phyloP scores from a whole-genome alignment of 2,329 filamentous ascomycete genomes.

The Fusarium buxicola region DNA sequence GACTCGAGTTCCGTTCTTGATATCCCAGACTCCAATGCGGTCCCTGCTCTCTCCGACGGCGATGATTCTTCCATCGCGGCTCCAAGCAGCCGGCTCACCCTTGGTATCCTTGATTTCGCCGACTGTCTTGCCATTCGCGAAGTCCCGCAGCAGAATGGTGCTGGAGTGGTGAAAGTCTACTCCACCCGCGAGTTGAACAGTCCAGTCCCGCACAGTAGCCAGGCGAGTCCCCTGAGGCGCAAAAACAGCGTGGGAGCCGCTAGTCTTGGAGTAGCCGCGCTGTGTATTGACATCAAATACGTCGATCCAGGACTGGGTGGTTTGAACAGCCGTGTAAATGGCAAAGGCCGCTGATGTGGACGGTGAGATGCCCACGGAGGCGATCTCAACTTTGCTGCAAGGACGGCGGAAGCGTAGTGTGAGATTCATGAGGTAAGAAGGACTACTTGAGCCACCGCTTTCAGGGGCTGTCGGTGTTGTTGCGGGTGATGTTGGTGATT shows the following conservation, averaged over 20 bases:
- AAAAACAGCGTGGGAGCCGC: conserved; percentile 49
- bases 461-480: background rate
- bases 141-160: conserved; percentile 49
- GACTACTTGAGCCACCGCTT: background rate
- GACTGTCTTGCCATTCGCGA: conserved; percentile 46
- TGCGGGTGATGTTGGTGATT: conserved; percentile 19
- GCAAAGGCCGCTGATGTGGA: conserved; percentile 45
- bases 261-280: conserved; percentile 47
- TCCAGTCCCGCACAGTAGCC: conserved; percentile 50
- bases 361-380: conserved; percentile 48
- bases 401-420: conserved; percentile 44
- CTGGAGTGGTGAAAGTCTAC: conserved; percentile 49
- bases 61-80: conserved; percentile 46
- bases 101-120: conserved; percentile 49
- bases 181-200: conserved; percentile 45
- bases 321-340: conserved; percentile 46
- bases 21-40: conserved; percentile 51
- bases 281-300: conserved; percentile 48
- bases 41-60: conserved; percentile 47
- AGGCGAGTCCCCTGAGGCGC: conserved; percentile 35
- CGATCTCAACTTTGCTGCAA: conserved; percentile 49
- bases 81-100: conserved; percentile 50
- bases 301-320: conserved; percentile 52
- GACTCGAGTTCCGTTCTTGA: conserved; percentile 42
- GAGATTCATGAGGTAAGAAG: conserved; percentile 36